Conservation (phyloP, 2,329 filamentous ascomycete species). For the Alternaria rosae region DNA sequence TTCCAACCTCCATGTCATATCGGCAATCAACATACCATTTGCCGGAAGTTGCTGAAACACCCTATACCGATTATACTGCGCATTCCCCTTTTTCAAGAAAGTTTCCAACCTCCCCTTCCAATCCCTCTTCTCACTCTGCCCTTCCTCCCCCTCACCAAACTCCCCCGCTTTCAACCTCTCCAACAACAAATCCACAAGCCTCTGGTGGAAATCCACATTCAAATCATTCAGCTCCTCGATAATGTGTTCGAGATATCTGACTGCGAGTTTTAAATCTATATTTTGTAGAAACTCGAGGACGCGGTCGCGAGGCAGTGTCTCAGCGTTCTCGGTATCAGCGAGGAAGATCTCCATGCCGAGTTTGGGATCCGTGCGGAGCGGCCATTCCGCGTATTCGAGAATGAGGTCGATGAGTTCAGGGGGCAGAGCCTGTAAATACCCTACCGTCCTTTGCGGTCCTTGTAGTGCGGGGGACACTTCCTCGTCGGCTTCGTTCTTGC, state of each 20-base stretch:
- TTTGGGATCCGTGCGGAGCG: constrained; percentile 73
- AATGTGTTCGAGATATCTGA: constrained; percentile 87
- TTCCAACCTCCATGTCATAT: not conserved
- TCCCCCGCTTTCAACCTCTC: constrained; percentile 56
- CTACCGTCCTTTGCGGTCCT: constrained; percentile 83
- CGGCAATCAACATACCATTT: constrained; percentile 67
- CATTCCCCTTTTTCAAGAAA: constrained; percentile 74
- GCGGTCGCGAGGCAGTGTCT: constrained; percentile 79
- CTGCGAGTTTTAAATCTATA: constrained; percentile 75
- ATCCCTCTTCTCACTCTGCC: constrained; percentile 49
- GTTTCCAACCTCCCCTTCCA: constrained; percentile 72
- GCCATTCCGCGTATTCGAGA: constrained; percentile 91
- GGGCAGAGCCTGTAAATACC: constrained; percentile 87
- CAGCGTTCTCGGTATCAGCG: constrained; percentile 92
- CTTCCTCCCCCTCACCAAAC: constrained; percentile 46
- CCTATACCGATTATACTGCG: constrained; percentile 79
- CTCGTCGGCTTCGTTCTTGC: constrained; percentile 61
- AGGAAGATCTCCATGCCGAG: constrained; percentile 92
- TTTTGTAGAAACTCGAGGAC: constrained; percentile 77
- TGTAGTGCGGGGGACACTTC: constrained; percentile 65
- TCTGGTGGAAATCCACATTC: constrained; percentile 87
- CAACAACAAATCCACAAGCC: constrained; percentile 76
- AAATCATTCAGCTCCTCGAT: constrained; percentile 85
- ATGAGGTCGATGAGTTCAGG: constrained; percentile 90
- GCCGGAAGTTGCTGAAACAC: constrained; percentile 80